A percentile compares a stretch with the other conserved stretches of the same genome.
Evolutionary conservation across 805 yeast species (phyloP).

Genomic region (Saturnispora dispora): DNA sequence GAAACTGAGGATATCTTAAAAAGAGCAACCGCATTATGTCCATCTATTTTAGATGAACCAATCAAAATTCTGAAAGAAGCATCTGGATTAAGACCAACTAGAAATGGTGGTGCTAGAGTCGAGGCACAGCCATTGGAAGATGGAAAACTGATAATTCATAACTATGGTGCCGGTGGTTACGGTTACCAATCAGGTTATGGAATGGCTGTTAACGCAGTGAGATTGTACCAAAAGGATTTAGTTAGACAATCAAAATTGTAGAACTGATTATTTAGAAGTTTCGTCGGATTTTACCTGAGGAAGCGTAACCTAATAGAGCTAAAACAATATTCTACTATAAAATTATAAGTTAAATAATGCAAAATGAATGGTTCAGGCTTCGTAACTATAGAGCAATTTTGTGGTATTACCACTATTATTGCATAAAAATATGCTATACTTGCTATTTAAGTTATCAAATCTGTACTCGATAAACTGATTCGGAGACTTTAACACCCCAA

Average conservation of each 20-base stretch:
- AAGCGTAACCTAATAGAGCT: too few relatives aligned
- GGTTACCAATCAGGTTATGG: constrained; percentile 61
- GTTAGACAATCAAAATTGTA: not conserved
- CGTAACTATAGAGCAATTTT: too few relatives aligned
- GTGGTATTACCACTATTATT: too few relatives aligned
- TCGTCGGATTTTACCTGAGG: not conserved
- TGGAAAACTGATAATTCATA: constrained; percentile 46
- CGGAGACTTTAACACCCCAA: constrained; percentile 30
- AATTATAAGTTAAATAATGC: too few relatives aligned
- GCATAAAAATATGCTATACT: too few relatives aligned
- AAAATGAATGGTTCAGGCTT: too few relatives aligned
- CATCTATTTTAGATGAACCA: constrained; percentile 35
- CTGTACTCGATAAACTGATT: constrained; percentile 21
- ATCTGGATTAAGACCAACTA: constrained; percentile 67
- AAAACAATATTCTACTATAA: too few relatives aligned
- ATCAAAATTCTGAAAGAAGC: constrained; percentile 51
- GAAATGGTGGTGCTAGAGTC: constrained; percentile 66
- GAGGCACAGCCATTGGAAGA: constrained; percentile 38
- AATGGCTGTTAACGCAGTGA: constrained; percentile 42
- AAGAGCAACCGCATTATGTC: constrained; percentile 44
- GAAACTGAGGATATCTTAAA: constrained; percentile 53
- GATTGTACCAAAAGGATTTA: constrained; percentile 14
- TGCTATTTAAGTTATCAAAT: too few relatives aligned
- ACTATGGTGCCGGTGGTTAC: constrained; percentile 61
- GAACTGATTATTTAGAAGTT: not conserved